Evolutionary conservation across 495 filamentous ascomycete genomes (phyloP), one percentile per base, ranked within the genome.

Genomic region (Penicillium fimorum): DNA sequence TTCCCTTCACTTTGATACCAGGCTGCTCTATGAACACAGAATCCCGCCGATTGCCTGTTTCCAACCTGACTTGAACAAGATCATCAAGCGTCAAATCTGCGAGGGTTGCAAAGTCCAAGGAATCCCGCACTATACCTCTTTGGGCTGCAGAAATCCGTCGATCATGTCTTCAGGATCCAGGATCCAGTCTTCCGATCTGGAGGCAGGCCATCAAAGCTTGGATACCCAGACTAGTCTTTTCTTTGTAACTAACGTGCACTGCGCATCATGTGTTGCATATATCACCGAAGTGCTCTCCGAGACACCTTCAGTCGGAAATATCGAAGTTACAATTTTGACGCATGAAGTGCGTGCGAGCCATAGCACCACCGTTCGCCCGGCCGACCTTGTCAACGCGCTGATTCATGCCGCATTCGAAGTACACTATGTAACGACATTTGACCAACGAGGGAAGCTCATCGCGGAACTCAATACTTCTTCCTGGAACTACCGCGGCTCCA

Each of bases 381-480:
- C 61, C 11, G 55, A 69, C 24, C 64, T 81, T n/a, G 78, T 67
- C 42, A 53, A 45, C 24, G 64, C 69, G n/a, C 57, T 82, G 45
- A 74, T 74, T n/a, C 63, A 77, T 18, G 79, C 76, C 2, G 76
- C 76, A 4, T 82, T 82, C 29, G 78, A 82, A 56, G 75, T 82
- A 22, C 66, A 78, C 50, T 69, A 74, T 63, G 73, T 75, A 10
- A 75, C 72, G 0, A 78, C 77, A 11, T 71, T 69, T 40, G 69
- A 78, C 51, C 55, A 63, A 11, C 49, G 47, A 45, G 71, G 67
- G 20, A 25, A 38, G 1, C 56, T 63, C 15, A 53, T 74, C 11
- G 59, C 68, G 17, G 76, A 78, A 20, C 49, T 75, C 12, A 71
- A 74, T 46, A 70, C 68, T 8, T 59, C 64, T 13, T 55, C 68